Evolutionary conservation across 1,284 basidiomycete genomes (phyloP).

Genomic region (Clitocybe nebularis): DNA sequence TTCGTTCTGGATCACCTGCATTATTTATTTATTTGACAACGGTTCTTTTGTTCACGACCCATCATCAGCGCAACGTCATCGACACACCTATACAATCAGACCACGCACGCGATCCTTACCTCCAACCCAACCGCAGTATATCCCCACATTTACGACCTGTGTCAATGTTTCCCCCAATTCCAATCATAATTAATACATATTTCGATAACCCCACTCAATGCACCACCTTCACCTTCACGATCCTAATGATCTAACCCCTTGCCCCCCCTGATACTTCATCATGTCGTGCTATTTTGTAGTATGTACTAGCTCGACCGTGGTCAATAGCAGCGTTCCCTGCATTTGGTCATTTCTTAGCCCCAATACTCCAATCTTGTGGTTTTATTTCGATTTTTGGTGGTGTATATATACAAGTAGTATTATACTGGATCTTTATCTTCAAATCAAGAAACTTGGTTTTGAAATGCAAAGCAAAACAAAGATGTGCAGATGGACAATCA

Average conservation of each 20-base stretch:
- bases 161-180: conserved; percentile 13
- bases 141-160: conserved; percentile 14
- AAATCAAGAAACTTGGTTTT: conserved; percentile 1
- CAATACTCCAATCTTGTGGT: conserved; percentile 2
- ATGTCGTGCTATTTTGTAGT: not conserved
- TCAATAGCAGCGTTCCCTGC: not conserved
- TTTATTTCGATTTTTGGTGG: conserved; percentile 11
- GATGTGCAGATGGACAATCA: conserved; percentile 3
- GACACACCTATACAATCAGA: not conserved
- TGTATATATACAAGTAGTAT: conserved; percentile 14
- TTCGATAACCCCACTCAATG: conserved; percentile 10
- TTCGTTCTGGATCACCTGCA: conserved; percentile 11
- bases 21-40: conserved; percentile 18
- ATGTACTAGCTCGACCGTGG: not conserved
- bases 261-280: not conserved
- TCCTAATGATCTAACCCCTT: conserved; percentile 22
- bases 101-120: conserved; percentile 2
- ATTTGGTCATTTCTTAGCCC: not conserved
- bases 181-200: conserved; percentile 14
- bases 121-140: conserved; percentile 11
- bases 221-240: conserved; percentile 16
- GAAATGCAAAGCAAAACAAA: conserved; percentile 9
- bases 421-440: conserved; percentile 12
- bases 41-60: conserved; percentile 9
- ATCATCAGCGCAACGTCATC: conserved; percentile 7